phyloP scores from a whole-genome alignment of 345 rosid genomes.

The Corchorus capsularis region DNA sequence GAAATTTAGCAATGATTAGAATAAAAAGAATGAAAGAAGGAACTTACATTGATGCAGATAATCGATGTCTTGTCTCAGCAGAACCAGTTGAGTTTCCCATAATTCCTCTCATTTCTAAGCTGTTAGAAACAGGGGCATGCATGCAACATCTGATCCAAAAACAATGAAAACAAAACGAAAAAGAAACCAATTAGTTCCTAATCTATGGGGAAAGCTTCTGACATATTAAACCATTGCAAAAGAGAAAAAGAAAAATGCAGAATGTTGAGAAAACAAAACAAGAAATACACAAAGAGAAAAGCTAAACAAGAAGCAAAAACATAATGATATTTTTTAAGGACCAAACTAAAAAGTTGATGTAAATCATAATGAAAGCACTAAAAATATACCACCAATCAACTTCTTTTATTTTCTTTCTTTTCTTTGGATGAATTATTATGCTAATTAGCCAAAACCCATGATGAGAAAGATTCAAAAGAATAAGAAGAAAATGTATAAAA shows the following conservation, averaged over 20 bases:
- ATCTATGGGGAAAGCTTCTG: conserved; percentile 1
- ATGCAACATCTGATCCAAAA: conserved; percentile 18
- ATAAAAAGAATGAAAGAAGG: background rate
- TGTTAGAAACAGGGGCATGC: conserved; percentile 17
- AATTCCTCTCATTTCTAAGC: conserved; percentile 18
- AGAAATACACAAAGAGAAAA: background rate
- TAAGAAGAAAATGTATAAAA: background rate
- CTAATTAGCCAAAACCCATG: background rate
- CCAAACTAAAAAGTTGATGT: conserved; percentile 5
- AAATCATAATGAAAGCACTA: background rate
- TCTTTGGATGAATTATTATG: background rate
- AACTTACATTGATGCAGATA: conserved; percentile 26
- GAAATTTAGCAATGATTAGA: background rate
- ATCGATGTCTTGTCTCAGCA: conserved; percentile 14
- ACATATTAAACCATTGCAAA: background rate
- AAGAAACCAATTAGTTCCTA: background rate
- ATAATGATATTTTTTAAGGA: background rate
- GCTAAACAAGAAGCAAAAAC: background rate
- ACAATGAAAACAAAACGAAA: background rate
- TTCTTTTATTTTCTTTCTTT: background rate
- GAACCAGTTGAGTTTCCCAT: conserved; percentile 20
- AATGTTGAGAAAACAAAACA: background rate
- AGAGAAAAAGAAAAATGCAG: background rate
- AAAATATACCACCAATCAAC: conserved; percentile 9
- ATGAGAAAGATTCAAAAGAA: background rate